phyloP scores from a whole-genome alignment of 2,329 filamentous ascomycete genomes.

The Grosmannia clavigera region DNA sequence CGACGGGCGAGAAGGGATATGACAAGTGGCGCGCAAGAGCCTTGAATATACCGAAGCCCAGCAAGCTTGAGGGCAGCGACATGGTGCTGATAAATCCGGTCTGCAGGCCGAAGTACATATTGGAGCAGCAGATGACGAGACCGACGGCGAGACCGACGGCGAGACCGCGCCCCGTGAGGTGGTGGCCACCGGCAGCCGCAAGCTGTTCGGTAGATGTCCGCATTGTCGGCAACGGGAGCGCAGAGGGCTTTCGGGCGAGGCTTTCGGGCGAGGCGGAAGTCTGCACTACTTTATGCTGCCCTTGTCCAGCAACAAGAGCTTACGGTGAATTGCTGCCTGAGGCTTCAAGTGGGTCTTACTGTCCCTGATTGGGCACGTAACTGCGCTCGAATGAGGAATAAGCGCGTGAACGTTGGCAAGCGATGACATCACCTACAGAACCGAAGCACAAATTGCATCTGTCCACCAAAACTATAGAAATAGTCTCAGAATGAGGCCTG shows the following conservation, averaged over 20 bases:
- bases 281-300: neutral
- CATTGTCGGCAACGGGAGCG: neutral
- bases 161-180: slow-evolving; percentile 77
- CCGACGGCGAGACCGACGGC: slow-evolving; percentile 72
- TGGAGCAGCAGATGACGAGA: slow-evolving; percentile 85
- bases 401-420: neutral
- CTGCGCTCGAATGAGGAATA: neutral
- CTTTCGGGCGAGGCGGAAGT: neutral
- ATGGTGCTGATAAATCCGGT: slow-evolving; percentile 54
- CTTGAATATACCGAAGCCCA: slow-evolving; percentile 92
- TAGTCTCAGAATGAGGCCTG: neutral
- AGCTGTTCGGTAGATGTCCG: slow-evolving; percentile 1
- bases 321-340: neutral
- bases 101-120: slow-evolving; percentile 90
- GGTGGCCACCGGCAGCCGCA: slow-evolving; percentile 28
- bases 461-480: neutral
- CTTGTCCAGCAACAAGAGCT: neutral
- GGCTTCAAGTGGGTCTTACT: neutral
- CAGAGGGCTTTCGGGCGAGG: neutral
- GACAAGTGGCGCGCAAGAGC: slow-evolving; percentile 58
- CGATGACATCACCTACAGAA: neutral
- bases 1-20: slow-evolving; percentile 81
- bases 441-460: neutral
- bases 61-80: slow-evolving; percentile 90
- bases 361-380: neutral